These are phyloP conservation scores for Suillus alpinus DNA, from an alignment of 768 basidiomycete species.

Conservation along the genomic window DNA sequence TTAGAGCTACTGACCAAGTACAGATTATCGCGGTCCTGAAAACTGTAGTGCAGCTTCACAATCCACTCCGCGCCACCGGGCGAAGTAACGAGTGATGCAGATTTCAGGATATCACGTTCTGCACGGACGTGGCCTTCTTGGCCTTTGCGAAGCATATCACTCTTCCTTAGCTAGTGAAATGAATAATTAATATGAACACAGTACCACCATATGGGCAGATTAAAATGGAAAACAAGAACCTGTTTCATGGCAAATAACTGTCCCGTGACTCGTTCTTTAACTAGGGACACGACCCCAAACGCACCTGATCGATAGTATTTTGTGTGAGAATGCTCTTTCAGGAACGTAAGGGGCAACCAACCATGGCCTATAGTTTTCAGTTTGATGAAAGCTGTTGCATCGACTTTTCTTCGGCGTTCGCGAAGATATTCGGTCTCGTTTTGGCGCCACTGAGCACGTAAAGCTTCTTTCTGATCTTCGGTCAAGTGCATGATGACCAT, in stretches of 20 bases:
- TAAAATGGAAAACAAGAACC: constrained; percentile 42
- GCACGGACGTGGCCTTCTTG: constrained; percentile 98
- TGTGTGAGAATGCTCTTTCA: constrained; percentile 20
- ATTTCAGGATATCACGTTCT: constrained; percentile 90
- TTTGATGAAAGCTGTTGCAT: constrained; percentile 80
- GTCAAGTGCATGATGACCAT: constrained; percentile 71
- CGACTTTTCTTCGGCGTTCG: constrained; percentile 78
- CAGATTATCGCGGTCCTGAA: constrained; percentile 92
- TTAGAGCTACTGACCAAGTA: constrained; percentile 72
- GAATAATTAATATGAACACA: constrained; percentile 20
- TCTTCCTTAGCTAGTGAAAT: constrained; percentile 67
- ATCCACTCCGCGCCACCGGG: constrained; percentile 88
- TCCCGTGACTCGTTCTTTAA: constrained; percentile 76
- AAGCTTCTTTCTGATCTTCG: constrained; percentile 65
- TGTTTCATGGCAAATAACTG: constrained; percentile 96
- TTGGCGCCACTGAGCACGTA: constrained; percentile 75
- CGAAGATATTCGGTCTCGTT: constrained; percentile 92
- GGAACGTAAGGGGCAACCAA: constrained; percentile 34
- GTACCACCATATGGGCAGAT: constrained; percentile 19
- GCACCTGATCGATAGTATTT: constrained; percentile 58
- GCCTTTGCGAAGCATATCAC: constrained; percentile 92
- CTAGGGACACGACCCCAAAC: constrained; percentile 94
- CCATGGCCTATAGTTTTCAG: constrained; percentile 96
- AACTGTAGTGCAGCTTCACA: constrained; percentile 88
- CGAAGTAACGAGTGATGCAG: constrained; percentile 77